Evolutionary conservation across 768 basidiomycete species (phyloP), one percentile per base, ranked within the genome.

Genomic region (Hypholoma sublateritium): DNA sequence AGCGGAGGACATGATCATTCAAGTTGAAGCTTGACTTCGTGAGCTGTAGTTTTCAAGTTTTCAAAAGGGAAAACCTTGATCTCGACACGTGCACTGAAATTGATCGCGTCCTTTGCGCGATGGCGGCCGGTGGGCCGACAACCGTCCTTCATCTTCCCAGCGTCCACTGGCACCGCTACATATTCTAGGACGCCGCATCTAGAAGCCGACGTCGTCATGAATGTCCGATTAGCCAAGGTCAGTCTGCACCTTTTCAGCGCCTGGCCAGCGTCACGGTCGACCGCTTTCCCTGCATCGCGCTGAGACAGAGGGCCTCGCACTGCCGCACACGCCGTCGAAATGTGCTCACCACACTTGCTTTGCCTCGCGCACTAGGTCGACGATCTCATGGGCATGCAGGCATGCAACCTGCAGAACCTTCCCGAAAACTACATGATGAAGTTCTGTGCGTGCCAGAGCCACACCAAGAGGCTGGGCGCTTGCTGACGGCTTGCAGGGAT

Each of bases 351-450:
- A 35, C 25, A 35, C 41, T 49, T 25, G 53, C 6, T 46, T 58
- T 56, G 49, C 55, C 63, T 69, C 56, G 28, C 28, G 28, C 28
- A 32, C 1, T 68, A 95, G 93, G 82, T 89, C 65, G 91, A 89
- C 49, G 95, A 97, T 73, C 81, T 96, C 62, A 76, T 86, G 63
- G 93, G 89, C 14, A 96, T 97, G 93, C 95, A 98, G 72, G 88
- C 93, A 54, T 88, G 91, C 67, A 98, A 98, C 71, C 77, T 96
- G 59, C 87, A 94, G 70, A 97, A 96, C 67, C 75, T 98, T 28
- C 95, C 95, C 0, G 95, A 96, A 72, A 93, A 94, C 74, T 94
- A 94, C 66, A 85, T 83, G 12, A 86, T 93, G 79, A 84, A 87
- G 59, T 88, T 89, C 63, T 91, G 88, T 90, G 56, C 50, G 83